Conservation (phyloP, 1,284 basidiomycete species). For the Pseudozyma tsukubaensis region DNA sequence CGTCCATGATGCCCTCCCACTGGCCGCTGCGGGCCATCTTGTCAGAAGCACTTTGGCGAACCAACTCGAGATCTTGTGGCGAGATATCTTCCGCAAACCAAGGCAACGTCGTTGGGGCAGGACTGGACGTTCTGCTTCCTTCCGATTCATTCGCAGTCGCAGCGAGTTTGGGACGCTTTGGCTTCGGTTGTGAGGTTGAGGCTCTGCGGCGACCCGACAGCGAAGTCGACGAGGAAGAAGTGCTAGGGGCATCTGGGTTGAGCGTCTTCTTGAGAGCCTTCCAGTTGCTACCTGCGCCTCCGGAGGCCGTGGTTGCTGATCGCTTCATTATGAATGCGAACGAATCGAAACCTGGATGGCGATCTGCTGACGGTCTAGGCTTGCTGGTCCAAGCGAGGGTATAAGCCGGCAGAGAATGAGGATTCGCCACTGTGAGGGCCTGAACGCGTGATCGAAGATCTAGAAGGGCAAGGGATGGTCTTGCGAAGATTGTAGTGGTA, state of each 20-base stretch:
- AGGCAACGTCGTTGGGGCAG: slow-evolving; percentile 34
- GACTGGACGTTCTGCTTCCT: slow-evolving; percentile 23
- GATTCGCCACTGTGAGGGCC: not conserved
- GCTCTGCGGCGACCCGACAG: slow-evolving; percentile 4
- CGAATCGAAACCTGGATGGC: not conserved
- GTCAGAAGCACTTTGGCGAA: slow-evolving; percentile 36
- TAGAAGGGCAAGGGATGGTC: not conserved
- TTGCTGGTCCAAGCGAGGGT: too few relatives aligned
- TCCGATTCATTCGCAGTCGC: slow-evolving; percentile 1
- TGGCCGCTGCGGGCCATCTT: slow-evolving; percentile 39
- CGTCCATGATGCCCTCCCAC: slow-evolving; percentile 56
- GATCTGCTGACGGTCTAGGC: not conserved
- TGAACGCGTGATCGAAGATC: not conserved
- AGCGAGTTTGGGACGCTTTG: slow-evolving; percentile 7
- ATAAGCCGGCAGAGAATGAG: not conserved
- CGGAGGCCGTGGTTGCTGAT: slow-evolving; percentile 3
- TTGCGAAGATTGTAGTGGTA: not conserved
- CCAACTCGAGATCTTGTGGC: slow-evolving; percentile 60
- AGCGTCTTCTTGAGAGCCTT: slow-evolving; percentile 57
- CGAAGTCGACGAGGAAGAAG: slow-evolving; percentile 10
- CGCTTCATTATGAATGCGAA: slow-evolving; percentile 23
- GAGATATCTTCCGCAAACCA: slow-evolving; percentile 67
- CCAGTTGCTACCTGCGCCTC: slow-evolving; percentile 62
- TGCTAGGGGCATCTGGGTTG: slow-evolving; percentile 20
- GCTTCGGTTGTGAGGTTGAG: slow-evolving; percentile 8